Base-by-base conservation (phyloP, 2,329 filamentous ascomycete genomes). In the Paraphaeosphaeria minitans region DNA sequence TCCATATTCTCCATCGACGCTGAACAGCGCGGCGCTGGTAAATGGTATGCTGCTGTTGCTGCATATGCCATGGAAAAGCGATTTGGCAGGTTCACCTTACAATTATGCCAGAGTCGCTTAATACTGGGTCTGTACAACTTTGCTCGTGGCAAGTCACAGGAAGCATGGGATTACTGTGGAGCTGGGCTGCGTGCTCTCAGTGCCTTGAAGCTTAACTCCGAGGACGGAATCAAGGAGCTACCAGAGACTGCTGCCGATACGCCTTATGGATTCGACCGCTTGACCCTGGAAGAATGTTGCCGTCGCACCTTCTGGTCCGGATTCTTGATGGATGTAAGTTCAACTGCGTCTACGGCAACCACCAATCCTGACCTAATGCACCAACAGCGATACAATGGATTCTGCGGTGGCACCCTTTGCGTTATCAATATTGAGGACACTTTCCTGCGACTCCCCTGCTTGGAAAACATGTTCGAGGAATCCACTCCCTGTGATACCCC, bases 251-350 rank as follows among this genome's bases (percentile, higher is more conserved):
- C 76, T 14, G 68, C 75, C n/a, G 67, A 69, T 0, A 83, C 81
- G 54, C 85, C 86, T 4, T 87, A 86, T 67, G 84, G 82, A 21
- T 80, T 90, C 62, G 84, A 83, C 64, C 82, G 80, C 57, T 75
- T 76, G 51, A 85, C 84, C 31, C 84, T 88, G 64, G 82, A 84
- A 24, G 90, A 93, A 75, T 88, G 87, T 66, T 83, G 86, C 59
- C 83, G 89, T 62, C 82, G 90, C 56, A 91, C 88, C 0, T 89
- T 91, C 68, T 93, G 89, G 89, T 85, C 87, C 29, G 83, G 86
- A 53, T 90, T 88, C 65, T 78, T 91, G 65, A 83, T 90, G 73
- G 90, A 92, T 75, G 82, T 84, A 75, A 79, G 81, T 77, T 64
- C 68, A 62, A 68, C 68, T 50, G 62, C 69, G 62, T 68, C 67